Evolutionary conservation across 2,329 filamentous ascomycete genomes (phyloP).

Genomic region (Claviceps fusiformis): DNA sequence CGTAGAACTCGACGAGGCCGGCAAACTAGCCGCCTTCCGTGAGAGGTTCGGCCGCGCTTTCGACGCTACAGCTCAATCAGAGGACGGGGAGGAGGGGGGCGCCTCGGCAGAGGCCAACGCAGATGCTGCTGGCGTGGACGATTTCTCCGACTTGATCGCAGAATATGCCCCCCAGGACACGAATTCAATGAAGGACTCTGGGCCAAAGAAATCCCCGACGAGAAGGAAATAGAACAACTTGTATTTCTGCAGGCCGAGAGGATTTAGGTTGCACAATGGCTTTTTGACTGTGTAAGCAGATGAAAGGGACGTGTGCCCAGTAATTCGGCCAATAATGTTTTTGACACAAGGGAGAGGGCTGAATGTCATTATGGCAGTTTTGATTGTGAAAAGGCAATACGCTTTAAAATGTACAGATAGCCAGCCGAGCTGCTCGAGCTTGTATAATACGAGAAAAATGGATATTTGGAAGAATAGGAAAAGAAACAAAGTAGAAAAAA

Average conservation of each 20-base stretch:
- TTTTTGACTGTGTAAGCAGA: neutral
- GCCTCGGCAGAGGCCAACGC: constrained; percentile 14
- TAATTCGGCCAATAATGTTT: neutral
- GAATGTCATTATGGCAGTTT: neutral
- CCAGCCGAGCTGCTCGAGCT: constrained; percentile 17
- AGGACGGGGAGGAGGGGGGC: constrained; percentile 16
- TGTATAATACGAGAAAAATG: constrained; percentile 21
- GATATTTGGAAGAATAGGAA: constrained; percentile 2
- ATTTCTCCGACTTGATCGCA: constrained; percentile 37
- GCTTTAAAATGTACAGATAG: constrained; percentile 21
- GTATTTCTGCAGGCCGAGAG: neutral
- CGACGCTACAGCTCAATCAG: constrained; percentile 41
- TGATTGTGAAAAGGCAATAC: constrained; percentile 1
- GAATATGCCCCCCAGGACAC: constrained; percentile 31
- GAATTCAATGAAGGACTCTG: constrained; percentile 20
- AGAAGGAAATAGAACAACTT: constrained; percentile 29
- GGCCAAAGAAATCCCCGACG: constrained; percentile 29
- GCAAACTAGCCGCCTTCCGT: constrained; percentile 74
- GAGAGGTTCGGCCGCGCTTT: constrained; percentile 71
- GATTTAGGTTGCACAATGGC: neutral
- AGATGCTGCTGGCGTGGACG: constrained; percentile 10
- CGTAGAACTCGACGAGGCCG: constrained; percentile 90
- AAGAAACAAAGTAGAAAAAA: constrained; percentile 8
- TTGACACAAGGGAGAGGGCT: neutral
- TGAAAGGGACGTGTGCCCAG: neutral